These are phyloP conservation scores for Pugionium cornutum DNA, from an alignment of 345 rosid species.

Conservation along the genomic window DNA sequence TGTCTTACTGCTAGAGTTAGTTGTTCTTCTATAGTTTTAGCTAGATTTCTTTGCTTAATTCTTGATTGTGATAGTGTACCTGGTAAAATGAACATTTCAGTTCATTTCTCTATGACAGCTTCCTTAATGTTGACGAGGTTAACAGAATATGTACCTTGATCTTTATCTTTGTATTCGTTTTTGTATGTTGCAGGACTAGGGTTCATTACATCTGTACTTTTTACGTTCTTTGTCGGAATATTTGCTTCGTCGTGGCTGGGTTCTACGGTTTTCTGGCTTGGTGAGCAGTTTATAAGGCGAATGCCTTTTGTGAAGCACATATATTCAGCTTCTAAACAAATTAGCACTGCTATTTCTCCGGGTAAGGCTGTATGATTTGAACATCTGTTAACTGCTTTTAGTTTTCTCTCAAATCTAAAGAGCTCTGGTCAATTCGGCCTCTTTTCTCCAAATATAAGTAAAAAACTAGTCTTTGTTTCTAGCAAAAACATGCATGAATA, in stretches of 20 bases:
- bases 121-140: neutral
- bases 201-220: constrained; percentile 70
- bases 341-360: constrained; percentile 84
- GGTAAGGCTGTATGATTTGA: constrained; percentile 43
- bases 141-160: too few species aligned
- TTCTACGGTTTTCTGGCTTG: constrained; percentile 71
- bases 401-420: neutral
- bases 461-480: neutral
- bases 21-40: neutral
- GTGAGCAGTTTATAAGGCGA: constrained; percentile 79
- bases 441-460: neutral
- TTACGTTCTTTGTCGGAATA: constrained; percentile 71
- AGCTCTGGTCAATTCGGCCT: neutral
- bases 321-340: constrained; percentile 82
- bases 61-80: neutral
- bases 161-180: neutral
- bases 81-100: neutral
- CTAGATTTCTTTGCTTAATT: neutral
- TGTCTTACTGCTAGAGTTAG: neutral
- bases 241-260: constrained; percentile 92
- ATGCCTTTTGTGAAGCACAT: constrained; percentile 81
- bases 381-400: neutral
- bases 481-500: neutral
- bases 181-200: constrained; percentile 65
- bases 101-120: neutral